Conservation (phyloP, 176 grass and related monocot species). For the Musa beccarii region DNA sequence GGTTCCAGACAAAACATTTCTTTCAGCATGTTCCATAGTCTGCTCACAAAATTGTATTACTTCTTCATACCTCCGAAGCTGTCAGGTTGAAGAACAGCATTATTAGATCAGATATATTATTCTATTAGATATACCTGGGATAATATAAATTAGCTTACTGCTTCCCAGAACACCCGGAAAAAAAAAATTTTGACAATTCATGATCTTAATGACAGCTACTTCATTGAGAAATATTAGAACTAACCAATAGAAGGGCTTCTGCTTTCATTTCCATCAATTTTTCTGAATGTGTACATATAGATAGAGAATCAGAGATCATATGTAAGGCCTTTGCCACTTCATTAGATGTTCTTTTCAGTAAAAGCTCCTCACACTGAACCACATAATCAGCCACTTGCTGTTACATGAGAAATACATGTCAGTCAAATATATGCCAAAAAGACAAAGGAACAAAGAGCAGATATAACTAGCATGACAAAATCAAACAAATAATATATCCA, state of each 20-base stretch:
- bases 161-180: neutral
- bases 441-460: neutral
- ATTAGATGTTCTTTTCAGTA: slow-evolving; percentile 44
- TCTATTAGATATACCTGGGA: neutral
- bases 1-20: slow-evolving; percentile 30
- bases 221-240: slow-evolving; percentile 1
- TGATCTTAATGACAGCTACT: neutral
- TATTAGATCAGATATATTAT: slow-evolving; percentile 14
- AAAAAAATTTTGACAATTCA: neutral
- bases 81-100: slow-evolving; percentile 23
- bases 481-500: neutral
- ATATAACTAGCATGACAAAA: neutral
- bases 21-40: slow-evolving; percentile 40
- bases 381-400: slow-evolving; percentile 58
- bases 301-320: slow-evolving; percentile 65
- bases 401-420: slow-evolving; percentile 21
- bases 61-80: slow-evolving; percentile 75
- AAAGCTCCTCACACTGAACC: slow-evolving; percentile 40
- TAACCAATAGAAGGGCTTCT: slow-evolving; percentile 69
- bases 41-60: slow-evolving; percentile 61
- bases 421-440: neutral
- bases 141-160: neutral
- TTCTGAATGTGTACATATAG: slow-evolving; percentile 56
- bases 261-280: slow-evolving; percentile 83
- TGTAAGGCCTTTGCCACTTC: slow-evolving; percentile 53